Conservation (phyloP, 495 filamentous ascomycete genomes). For the Hypomontagnella monticulosa region DNA sequence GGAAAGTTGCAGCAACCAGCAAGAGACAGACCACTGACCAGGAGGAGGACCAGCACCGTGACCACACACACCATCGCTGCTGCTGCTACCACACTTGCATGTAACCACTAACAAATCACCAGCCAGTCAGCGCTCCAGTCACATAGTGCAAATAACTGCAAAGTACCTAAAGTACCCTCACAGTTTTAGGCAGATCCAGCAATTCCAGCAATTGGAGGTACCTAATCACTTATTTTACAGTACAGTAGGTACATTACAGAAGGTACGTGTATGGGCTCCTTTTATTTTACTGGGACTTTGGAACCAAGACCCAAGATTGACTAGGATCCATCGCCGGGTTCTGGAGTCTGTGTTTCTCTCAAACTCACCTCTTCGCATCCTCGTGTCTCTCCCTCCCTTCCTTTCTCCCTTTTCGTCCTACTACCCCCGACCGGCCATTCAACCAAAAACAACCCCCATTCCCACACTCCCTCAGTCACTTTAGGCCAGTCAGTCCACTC, state of each 20-base stretch:
- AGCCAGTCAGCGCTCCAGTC: constrained; percentile 23
- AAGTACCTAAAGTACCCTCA: constrained; percentile 4
- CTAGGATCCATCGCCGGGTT: constrained; percentile 13
- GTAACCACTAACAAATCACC: constrained; percentile 34
- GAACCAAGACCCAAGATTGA: constrained; percentile 1
- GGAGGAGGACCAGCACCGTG: too few species aligned
- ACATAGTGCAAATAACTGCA: constrained; percentile 12
- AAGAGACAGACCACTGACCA: too few species aligned
- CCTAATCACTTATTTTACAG: background rate
- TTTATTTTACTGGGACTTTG: background rate
- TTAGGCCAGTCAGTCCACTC: constrained; percentile 45
- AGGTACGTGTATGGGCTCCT: constrained; percentile 2
- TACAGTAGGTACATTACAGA: background rate
- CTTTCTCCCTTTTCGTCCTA: constrained; percentile 31
- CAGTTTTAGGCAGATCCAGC: background rate
- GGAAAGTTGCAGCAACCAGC: too few species aligned
- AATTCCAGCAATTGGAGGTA: too few species aligned
- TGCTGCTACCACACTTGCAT: constrained; percentile 19
- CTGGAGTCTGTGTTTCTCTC: constrained; percentile 28
- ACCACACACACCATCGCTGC: background rate
- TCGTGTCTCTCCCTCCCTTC: constrained; percentile 31
- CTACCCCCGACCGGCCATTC: constrained; percentile 35
- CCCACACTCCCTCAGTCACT: constrained; percentile 42
- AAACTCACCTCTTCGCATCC: constrained; percentile 28
- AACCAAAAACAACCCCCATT: constrained; percentile 43